Evolutionary conservation across 2,329 filamentous ascomycete genomes (phyloP).

Genomic region (Cercospora zeina): DNA sequence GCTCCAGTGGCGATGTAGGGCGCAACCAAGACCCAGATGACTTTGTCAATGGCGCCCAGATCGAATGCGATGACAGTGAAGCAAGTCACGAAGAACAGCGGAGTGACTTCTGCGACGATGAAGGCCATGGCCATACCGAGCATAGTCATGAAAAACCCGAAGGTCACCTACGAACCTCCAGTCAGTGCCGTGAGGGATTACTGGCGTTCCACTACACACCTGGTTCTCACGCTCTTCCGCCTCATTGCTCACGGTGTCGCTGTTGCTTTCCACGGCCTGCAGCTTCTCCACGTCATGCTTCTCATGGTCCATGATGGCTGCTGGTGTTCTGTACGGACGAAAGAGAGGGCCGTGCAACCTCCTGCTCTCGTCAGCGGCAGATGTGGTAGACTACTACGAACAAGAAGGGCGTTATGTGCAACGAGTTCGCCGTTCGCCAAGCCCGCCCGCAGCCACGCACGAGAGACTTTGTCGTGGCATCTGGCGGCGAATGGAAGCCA

Average conservation of each 20-base stretch:
- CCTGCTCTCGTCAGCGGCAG: not conserved
- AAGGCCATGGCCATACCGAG: slow-evolving; percentile 24
- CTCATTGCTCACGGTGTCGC: slow-evolving; percentile 17
- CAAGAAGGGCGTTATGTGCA: not conserved
- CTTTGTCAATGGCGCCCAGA: slow-evolving; percentile 22
- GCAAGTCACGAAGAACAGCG: slow-evolving; percentile 27
- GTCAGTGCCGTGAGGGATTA: not conserved
- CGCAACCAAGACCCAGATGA: slow-evolving; percentile 26
- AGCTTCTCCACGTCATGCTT: slow-evolving; percentile 17
- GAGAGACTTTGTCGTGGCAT: not conserved
- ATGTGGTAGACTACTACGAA: not conserved
- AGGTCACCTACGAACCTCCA: slow-evolving; percentile 14
- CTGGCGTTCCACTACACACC: not conserved
- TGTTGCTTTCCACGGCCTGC: slow-evolving; percentile 12
- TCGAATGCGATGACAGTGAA: slow-evolving; percentile 26
- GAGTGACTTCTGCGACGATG: slow-evolving; percentile 27
- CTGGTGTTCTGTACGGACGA: not conserved
- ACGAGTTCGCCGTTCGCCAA: slow-evolving; percentile 8
- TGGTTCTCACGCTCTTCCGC: slow-evolving; percentile 17
- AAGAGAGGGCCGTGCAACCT: not conserved
- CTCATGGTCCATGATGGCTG: slow-evolving; percentile 13
- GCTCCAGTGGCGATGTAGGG: slow-evolving; percentile 27
- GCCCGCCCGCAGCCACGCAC: not conserved
- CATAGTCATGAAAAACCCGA: slow-evolving; percentile 28
- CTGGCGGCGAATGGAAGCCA: not conserved